A percentile compares a stretch with the other conserved stretches of the same genome.
phyloP scores from a whole-genome alignment of 805 yeast genomes.

The Kazachstania africana region DNA sequence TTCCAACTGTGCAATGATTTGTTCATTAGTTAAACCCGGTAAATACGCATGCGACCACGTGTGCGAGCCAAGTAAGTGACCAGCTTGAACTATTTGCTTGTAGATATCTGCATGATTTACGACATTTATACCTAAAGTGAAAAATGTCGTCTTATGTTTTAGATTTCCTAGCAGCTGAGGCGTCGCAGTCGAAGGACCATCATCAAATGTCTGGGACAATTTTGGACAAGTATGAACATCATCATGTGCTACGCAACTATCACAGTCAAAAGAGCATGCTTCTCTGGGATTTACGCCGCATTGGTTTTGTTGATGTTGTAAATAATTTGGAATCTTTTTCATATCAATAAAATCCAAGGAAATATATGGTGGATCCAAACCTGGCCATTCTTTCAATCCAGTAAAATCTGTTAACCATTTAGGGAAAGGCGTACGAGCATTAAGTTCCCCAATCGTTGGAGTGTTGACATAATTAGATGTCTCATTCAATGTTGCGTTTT shows the following conservation, averaged over 20 bases:
- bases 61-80: slow-evolving; percentile 79
- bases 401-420: slow-evolving; percentile 68
- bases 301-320: slow-evolving; percentile 41
- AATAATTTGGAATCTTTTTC: slow-evolving; percentile 35
- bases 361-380: slow-evolving; percentile 74
- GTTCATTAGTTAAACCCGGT: slow-evolving; percentile 67
- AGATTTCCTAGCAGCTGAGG: slow-evolving; percentile 44
- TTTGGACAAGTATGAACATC: slow-evolving; percentile 67
- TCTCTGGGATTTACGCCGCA: slow-evolving; percentile 41
- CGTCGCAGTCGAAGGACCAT: slow-evolving; percentile 80
- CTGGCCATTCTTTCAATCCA: slow-evolving; percentile 75
- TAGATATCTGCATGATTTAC: slow-evolving; percentile 69
- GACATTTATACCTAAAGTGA: slow-evolving; percentile 73
- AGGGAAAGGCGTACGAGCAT: slow-evolving; percentile 47
- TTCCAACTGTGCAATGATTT: slow-evolving; percentile 76
- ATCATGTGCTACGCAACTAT: slow-evolving; percentile 60
- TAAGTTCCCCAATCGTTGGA: slow-evolving; percentile 2
- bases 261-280: slow-evolving; percentile 79
- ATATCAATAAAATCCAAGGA: slow-evolving; percentile 65
- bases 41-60: slow-evolving; percentile 88
- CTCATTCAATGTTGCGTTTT: too few species aligned
- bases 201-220: slow-evolving; percentile 85
- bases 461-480: neutral
- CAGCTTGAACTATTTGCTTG: slow-evolving; percentile 38
- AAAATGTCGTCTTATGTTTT: slow-evolving; percentile 57